Base-by-base conservation (phyloP, 2,329 filamentous ascomycete genomes). In the Cytospora paraplurivora region DNA sequence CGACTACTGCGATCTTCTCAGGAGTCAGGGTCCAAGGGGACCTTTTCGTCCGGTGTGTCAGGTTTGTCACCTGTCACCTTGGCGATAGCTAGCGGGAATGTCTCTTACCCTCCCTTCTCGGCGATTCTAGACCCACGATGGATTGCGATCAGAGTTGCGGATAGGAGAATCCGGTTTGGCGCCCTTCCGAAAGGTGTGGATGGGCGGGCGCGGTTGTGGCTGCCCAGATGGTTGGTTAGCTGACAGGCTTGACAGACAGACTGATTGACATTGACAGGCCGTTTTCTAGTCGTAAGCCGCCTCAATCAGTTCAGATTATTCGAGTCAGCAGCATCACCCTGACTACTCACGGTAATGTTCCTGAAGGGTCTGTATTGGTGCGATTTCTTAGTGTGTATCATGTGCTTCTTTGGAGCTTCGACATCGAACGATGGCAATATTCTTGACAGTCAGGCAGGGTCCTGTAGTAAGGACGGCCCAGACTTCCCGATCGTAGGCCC, bases 51-150 rank as follows among this genome's bases (percentile, higher is more conserved):
- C n/a, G 44, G 44, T 47, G n/a, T 17, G 44, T 10, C 44, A 47
- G 44, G 44, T 19, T 17, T 47, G 44, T 47, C 44, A 47, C n/a
- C 27, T 47, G 44, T 47, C 44, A 47, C n/a, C 44, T 47, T 47
- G 44, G 19, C 44, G 21, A 21, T 19, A 47, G 12, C n/a, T 37
- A 13, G 35, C 2, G 35, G 35, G 35, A 19, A 19, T n/a, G 44
- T n/a, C 44, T n/a, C 8, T 10, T 47, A 19, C 21, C 21, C 17
- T 19, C 7, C 44, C 44, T 17, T 47, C 3, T 47, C 8, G 44
- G n/a, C 12, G 44, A 21, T n/a, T 47, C 44, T 47, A 47, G 44
- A 21, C 44, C 12, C 17, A 47, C 44, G 44, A 19, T 47, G 44
- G 44, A 11, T 21, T 19, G 44, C 27, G 27, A 27, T 27, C 27